Conservation (phyloP, 116 monocot species). For the Iris pallida region DNA sequence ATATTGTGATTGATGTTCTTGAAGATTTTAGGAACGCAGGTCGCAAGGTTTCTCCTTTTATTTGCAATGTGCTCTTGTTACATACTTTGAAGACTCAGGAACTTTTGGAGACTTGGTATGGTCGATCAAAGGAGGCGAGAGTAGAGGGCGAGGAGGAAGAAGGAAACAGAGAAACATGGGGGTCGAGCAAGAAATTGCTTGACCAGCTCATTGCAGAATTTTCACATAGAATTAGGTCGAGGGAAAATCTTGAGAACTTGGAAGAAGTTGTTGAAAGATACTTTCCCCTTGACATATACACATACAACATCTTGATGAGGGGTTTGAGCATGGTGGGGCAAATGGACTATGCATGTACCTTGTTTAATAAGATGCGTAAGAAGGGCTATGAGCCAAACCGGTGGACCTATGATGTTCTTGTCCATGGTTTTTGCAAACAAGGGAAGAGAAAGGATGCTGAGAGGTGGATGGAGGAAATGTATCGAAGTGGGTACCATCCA, state of each 20-base stretch:
- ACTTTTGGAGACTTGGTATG: slow-evolving; percentile 44
- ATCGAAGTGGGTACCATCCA: slow-evolving; percentile 50
- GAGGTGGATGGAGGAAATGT: slow-evolving; percentile 68
- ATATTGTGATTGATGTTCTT: slow-evolving; percentile 42
- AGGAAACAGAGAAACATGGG: slow-evolving; percentile 1
- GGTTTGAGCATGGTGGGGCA: slow-evolving; percentile 40
- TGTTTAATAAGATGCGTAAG: slow-evolving; percentile 45
- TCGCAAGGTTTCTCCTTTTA: slow-evolving; percentile 60
- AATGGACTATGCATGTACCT: slow-evolving; percentile 66
- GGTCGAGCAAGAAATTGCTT: slow-evolving; percentile 26
- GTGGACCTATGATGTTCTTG: slow-evolving; percentile 74
- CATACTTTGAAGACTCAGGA: slow-evolving; percentile 58
- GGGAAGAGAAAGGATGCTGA: slow-evolving; percentile 56
- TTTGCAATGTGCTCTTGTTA: slow-evolving; percentile 69
- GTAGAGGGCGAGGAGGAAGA: neutral
- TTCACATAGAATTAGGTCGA: slow-evolving; percentile 56
- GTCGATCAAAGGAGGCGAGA: slow-evolving; percentile 3
- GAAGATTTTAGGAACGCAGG: slow-evolving; percentile 62
- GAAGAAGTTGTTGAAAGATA: slow-evolving; percentile 49
- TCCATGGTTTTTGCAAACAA: slow-evolving; percentile 72
- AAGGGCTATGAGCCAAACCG: slow-evolving; percentile 70
- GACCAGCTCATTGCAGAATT: slow-evolving; percentile 52
- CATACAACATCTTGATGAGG: slow-evolving; percentile 74
- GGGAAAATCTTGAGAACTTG: slow-evolving; percentile 32
- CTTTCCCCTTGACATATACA: slow-evolving; percentile 71